Base-by-base conservation (phyloP, 306 rosid genomes). In the Datisca glomerata region DNA sequence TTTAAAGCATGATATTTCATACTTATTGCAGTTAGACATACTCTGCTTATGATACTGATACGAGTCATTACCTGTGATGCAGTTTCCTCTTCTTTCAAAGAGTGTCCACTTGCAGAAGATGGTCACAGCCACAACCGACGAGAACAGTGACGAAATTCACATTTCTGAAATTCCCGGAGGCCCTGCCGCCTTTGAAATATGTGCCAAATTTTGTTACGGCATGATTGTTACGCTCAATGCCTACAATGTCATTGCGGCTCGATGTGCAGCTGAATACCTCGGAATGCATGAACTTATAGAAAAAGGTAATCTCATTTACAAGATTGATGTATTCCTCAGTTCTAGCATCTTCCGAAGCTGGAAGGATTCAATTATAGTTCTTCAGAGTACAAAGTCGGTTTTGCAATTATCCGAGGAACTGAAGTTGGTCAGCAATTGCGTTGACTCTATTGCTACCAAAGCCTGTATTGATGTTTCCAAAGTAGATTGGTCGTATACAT, bases 51-150 rank as follows among this genome's bases (percentile, higher is more conserved):
- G 38, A 45, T 43, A 45, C 40, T 48, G 44, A 63, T 64, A 60
- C 72, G 25, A 43, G 37, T 17, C 21, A 34, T 29, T 24, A 52
- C 53, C 28, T 56, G 41, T 2, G 54, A 24, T 66, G 80, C 41
- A 91, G 98, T 91, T 80, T 75, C 98, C 98, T 58, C 96, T 91
- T 49, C 73, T 91, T 42, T 91, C 94, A 1, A 91, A 78, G 86
- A 91, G 98, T 66, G 64, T 76, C 57, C 72, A 40, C 67, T 53
- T 91, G 63, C 94, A 78, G 74, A 78, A 69, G 54, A 33, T 84
- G 75, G 82, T 75, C 49, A 49, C 79, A 15, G 58, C 70, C 49
- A 47, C 64, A 25, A 61, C 64, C n/a, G 95, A 78, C 49, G 78
- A 70, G 39, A 79, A 57, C 41, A 45, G 47, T 3, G 75, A 74